phyloP scores from a whole-genome alignment of 176 grass and related monocot genomes.

The Pontederia crassipes region DNA sequence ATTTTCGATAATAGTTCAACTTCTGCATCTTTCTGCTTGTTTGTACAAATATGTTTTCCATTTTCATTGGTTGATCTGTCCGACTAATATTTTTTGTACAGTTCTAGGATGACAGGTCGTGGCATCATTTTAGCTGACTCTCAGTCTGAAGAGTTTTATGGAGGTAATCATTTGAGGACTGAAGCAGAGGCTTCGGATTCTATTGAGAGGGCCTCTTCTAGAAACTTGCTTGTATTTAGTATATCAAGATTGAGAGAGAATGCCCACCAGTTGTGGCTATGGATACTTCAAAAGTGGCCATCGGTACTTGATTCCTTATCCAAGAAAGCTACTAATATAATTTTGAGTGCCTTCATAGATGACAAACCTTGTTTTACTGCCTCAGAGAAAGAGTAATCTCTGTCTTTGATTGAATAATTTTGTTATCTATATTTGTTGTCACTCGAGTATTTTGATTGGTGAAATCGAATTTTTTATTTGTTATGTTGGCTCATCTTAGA shows the following conservation, averaged over 20 bases:
- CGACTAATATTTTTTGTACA: conserved; percentile 26
- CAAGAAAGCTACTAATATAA: conserved; percentile 5
- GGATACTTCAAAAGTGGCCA: conserved; percentile 75
- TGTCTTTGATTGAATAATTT: no score
- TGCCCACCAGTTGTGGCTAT: conserved; percentile 47
- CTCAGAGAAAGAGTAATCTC: no score
- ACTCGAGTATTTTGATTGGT: not conserved
- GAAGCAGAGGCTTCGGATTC: conserved; percentile 21
- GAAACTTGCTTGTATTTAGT: conserved; percentile 36
- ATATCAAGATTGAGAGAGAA: conserved; percentile 45
- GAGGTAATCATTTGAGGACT: conserved; percentile 28
- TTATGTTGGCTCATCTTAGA: not conserved
- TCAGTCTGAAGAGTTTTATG: conserved; percentile 41
- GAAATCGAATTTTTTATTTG: not conserved
- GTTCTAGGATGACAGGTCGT: conserved; percentile 82
- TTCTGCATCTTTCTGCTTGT: conserved; percentile 1
- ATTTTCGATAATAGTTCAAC: not conserved
- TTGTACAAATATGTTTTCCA: not conserved
- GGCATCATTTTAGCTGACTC: conserved; percentile 61
- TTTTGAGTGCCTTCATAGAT: not conserved
- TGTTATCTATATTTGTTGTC: no score
- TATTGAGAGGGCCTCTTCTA: conserved; percentile 20
- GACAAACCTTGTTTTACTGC: no score
- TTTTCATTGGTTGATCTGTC: conserved; percentile 13
- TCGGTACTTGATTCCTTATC: conserved; percentile 34